Evolutionary conservation across 768 basidiomycete genomes (phyloP).

Genomic region (Russula brevipes): DNA sequence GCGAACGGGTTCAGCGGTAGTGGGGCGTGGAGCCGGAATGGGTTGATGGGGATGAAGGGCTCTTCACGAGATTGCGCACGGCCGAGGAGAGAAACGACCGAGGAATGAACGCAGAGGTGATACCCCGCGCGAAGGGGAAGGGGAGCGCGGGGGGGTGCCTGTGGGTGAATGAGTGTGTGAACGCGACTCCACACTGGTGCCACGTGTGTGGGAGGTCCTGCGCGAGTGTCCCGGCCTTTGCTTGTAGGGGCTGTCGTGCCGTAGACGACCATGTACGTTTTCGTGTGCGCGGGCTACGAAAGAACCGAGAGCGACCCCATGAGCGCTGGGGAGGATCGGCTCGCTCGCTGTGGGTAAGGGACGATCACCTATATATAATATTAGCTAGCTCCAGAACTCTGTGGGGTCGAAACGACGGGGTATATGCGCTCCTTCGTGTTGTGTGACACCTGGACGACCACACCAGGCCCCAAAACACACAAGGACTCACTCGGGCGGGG

Average conservation of each 20-base stretch:
- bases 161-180: conserved; percentile 34
- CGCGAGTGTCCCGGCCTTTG: conserved; percentile 21
- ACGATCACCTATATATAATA: conserved; percentile 3
- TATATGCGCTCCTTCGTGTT: conserved; percentile 4
- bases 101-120: conserved; percentile 57
- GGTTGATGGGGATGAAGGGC: conserved; percentile 36
- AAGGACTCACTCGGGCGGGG: conserved; percentile 38
- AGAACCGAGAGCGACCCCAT: conserved; percentile 4
- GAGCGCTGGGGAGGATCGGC: conserved; percentile 12
- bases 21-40: conserved; percentile 31
- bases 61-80: conserved; percentile 43
- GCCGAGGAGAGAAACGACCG: conserved; percentile 48
- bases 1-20: conserved; percentile 12
- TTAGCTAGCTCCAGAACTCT: neutral
- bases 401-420: neutral
- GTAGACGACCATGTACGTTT: conserved; percentile 1
- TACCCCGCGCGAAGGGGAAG: conserved; percentile 38
- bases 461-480: conserved; percentile 24
- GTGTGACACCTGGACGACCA: neutral
- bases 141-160: conserved; percentile 34
- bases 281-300: conserved; percentile 14
- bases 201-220: conserved; percentile 23
- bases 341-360: conserved; percentile 18
- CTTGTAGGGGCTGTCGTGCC: neutral
- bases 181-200: conserved; percentile 30